phyloP scores from a whole-genome alignment of 805 yeast genomes.

The Hanseniaspora jakobsenii region DNA sequence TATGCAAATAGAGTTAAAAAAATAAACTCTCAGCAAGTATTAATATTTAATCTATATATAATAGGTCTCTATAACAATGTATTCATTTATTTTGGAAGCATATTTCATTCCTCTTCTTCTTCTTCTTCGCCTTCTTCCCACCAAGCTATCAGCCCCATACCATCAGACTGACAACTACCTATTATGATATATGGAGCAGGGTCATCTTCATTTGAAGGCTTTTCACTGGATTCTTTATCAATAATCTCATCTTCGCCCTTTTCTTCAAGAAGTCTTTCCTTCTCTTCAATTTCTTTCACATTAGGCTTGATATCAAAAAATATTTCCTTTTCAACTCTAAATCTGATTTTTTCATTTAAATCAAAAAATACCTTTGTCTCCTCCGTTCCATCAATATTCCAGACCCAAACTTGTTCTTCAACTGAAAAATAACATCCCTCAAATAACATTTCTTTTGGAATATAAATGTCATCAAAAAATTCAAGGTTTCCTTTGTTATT shows the following conservation, averaged over 20 bases:
- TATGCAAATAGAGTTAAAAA: too few species aligned
- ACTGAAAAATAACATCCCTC: slow-evolving; percentile 57
- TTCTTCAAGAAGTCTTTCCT: slow-evolving; percentile 23
- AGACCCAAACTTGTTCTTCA: slow-evolving; percentile 89
- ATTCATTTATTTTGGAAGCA: too few species aligned
- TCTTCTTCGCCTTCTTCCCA: slow-evolving; percentile 53
- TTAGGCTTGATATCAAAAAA: slow-evolving; percentile 76
- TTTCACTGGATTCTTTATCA: slow-evolving; percentile 21
- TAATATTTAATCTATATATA: too few species aligned
- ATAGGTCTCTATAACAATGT: too few species aligned
- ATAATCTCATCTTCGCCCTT: slow-evolving; percentile 18
- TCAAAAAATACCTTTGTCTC: slow-evolving; percentile 71
- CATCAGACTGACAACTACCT: slow-evolving; percentile 89
- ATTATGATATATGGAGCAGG: slow-evolving; percentile 73
- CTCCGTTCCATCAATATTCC: slow-evolving; percentile 43
- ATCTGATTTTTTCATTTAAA: slow-evolving; percentile 79
- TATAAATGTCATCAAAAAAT: slow-evolving; percentile 72
- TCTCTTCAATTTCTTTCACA: slow-evolving; percentile 38
- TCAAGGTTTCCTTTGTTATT: slow-evolving; percentile 49
- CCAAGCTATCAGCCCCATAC: slow-evolving; percentile 95
- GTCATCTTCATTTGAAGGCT: slow-evolving; percentile 26
- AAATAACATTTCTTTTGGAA: slow-evolving; percentile 72
- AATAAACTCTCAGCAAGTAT: too few species aligned
- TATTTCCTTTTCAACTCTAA: slow-evolving; percentile 79
- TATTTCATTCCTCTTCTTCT: too few species aligned